Percentiles rank a stretch among this genome's conserved stretches.
Evolutionary conservation across 1,284 basidiomycete genomes (phyloP).

Genomic region (Lignosus rhinocerotis): DNA sequence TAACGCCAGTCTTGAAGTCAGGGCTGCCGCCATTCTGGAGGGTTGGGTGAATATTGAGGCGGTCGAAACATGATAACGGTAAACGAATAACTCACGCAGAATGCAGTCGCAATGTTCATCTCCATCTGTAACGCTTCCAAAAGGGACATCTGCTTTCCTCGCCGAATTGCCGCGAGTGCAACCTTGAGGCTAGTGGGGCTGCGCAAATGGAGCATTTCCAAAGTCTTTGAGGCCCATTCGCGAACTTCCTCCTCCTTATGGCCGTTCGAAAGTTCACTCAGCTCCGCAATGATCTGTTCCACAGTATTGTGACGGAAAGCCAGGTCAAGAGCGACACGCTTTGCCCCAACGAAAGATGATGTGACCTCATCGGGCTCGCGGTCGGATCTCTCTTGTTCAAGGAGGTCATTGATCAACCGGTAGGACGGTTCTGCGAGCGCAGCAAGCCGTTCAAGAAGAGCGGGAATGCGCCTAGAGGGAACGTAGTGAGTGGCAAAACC

Average conservation of each 20-base stretch:
- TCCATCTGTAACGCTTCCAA: conserved; percentile 80
- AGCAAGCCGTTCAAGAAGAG: conserved; percentile 63
- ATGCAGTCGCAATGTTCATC: conserved; percentile 76
- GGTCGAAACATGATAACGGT: background rate
- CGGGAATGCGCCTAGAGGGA: conserved; percentile 71
- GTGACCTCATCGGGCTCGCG: conserved; percentile 56
- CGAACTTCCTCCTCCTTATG: conserved; percentile 48
- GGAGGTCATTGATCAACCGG: conserved; percentile 52
- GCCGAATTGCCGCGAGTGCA: conserved; percentile 75
- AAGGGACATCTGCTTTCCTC: conserved; percentile 64
- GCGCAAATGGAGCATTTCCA: conserved; percentile 62
- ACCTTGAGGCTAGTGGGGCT: conserved; percentile 93
- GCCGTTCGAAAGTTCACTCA: conserved; percentile 48
- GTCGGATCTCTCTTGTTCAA: conserved; percentile 71
- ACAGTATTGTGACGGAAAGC: conserved; percentile 74
- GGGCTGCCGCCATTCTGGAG: conserved; percentile 70
- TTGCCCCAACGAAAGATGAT: conserved; percentile 58
- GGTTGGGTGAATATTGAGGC: background rate
- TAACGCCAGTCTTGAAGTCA: conserved; percentile 85
- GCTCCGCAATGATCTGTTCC: conserved; percentile 66
- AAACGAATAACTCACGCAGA: conserved; percentile 58
- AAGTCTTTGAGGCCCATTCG: conserved; percentile 76
- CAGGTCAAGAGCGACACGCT: conserved; percentile 75
- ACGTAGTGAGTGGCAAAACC: conserved; percentile 93
- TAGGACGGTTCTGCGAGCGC: conserved; percentile 56